A percentile compares a stretch with the other conserved stretches of the same genome.
These are phyloP conservation scores for Lanmaoa pseudosensibilis DNA, from an alignment of 768 basidiomycete genomes.

Conservation along the genomic window DNA sequence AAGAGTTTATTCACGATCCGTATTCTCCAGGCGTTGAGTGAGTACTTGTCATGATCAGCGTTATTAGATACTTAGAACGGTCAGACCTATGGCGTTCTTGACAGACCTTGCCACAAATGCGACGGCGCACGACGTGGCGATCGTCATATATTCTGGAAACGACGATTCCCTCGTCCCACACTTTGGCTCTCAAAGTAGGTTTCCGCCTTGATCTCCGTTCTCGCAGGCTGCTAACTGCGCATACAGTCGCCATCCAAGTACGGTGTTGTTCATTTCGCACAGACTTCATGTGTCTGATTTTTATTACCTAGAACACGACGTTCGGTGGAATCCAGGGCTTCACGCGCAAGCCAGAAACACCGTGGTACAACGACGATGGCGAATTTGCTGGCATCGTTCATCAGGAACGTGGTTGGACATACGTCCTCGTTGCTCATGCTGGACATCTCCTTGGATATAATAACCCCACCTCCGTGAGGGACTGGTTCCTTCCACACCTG, in stretches of 20 bases:
- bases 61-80: neutral
- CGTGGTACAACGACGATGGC: constrained; percentile 59
- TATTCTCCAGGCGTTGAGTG: constrained; percentile 34
- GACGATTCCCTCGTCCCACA: constrained; percentile 66
- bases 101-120: constrained; percentile 65
- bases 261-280: neutral
- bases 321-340: constrained; percentile 79
- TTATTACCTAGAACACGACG: constrained; percentile 60
- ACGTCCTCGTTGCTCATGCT: constrained; percentile 38
- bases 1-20: neutral
- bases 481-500: neutral
- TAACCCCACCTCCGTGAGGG: constrained; percentile 46
- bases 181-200: constrained; percentile 58
- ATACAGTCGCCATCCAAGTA: constrained; percentile 55
- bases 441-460: constrained; percentile 39
- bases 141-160: constrained; percentile 66
- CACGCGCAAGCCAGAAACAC: constrained; percentile 62
- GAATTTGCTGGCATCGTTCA: constrained; percentile 66
- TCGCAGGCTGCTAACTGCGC: constrained; percentile 6
- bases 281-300: neutral
- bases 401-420: constrained; percentile 66
- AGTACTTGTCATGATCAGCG: constrained; percentile 8
- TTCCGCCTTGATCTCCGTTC: neutral
- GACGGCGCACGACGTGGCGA: constrained; percentile 43
- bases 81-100: constrained; percentile 62